These are phyloP conservation scores for Trichoderma virens DNA, from an alignment of 495 filamentous ascomycete genomes.

Conservation along the genomic window DNA sequence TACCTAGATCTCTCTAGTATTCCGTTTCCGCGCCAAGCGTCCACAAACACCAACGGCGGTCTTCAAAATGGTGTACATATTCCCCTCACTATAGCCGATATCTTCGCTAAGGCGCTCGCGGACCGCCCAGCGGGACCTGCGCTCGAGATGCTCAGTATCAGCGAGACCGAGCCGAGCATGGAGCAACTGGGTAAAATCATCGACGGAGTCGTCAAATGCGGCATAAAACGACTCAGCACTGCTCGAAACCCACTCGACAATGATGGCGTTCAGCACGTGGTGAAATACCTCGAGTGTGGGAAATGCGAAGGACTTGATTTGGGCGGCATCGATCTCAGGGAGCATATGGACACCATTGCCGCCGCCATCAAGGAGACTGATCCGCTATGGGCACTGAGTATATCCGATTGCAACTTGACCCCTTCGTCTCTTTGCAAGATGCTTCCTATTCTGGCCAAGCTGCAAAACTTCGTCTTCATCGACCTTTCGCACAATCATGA, in stretches of 20 bases:
- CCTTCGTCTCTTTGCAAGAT: slow-evolving; percentile 64
- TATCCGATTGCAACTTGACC: slow-evolving; percentile 79
- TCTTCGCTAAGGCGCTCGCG: slow-evolving; percentile 66
- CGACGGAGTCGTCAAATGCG: slow-evolving; percentile 65
- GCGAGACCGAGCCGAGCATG: slow-evolving; percentile 63
- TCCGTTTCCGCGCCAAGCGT: slow-evolving; percentile 56
- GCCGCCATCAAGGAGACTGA: slow-evolving; percentile 52
- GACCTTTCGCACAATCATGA: slow-evolving; percentile 85
- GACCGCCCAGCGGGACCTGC: slow-evolving; percentile 66
- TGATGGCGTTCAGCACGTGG: slow-evolving; percentile 66
- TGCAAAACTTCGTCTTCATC: slow-evolving; percentile 77
- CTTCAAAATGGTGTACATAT: not conserved
- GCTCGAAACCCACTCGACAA: slow-evolving; percentile 71
- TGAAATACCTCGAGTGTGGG: slow-evolving; percentile 62
- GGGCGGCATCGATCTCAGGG: slow-evolving; percentile 75
- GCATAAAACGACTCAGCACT: slow-evolving; percentile 67
- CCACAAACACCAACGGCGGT: slow-evolving; percentile 12
- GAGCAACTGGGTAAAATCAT: slow-evolving; percentile 66
- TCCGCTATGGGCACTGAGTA: slow-evolving; percentile 70
- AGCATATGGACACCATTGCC: slow-evolving; percentile 61
- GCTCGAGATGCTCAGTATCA: slow-evolving; percentile 78
- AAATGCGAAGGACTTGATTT: slow-evolving; percentile 85
- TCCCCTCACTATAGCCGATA: slow-evolving; percentile 25
- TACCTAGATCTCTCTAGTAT: slow-evolving; percentile 80
- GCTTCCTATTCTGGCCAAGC: slow-evolving; percentile 62